Conservation (phyloP, 805 yeast species). For the Lachancea kluyveri region DNA sequence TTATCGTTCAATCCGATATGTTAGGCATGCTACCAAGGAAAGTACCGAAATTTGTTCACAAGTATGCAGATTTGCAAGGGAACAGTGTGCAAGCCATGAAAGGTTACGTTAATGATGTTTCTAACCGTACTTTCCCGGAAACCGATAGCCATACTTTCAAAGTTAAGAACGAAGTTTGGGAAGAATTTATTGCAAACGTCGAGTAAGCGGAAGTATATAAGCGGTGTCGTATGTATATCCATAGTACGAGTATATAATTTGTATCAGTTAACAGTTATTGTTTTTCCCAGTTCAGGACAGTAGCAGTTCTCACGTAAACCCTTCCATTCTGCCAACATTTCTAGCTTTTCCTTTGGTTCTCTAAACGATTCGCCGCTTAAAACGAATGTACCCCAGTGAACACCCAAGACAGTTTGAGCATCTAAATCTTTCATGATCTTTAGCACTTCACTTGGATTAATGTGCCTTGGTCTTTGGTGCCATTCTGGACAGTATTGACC, state of each 20-base stretch:
- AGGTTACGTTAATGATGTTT: conserved; percentile 56
- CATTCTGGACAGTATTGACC: conserved; percentile 94
- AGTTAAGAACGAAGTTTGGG: conserved; percentile 58
- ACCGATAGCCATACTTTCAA: conserved; percentile 56
- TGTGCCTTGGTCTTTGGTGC: conserved; percentile 90
- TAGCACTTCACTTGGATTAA: conserved; percentile 71
- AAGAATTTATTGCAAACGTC: conserved; percentile 33
- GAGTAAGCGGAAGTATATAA: conserved; percentile 6
- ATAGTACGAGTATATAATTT: background rate
- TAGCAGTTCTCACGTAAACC: conserved; percentile 34
- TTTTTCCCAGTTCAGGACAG: conserved; percentile 74
- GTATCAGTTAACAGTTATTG: conserved; percentile 24
- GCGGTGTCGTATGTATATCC: conserved; percentile 2
- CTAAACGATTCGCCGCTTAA: conserved; percentile 81
- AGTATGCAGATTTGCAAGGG: conserved; percentile 48
- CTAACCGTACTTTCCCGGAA: conserved; percentile 50
- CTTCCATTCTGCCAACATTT: conserved; percentile 39
- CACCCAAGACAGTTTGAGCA: conserved; percentile 67
- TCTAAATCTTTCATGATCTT: conserved; percentile 58
- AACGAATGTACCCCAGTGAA: conserved; percentile 96
- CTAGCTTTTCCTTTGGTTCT: conserved; percentile 68
- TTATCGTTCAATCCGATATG: conserved; percentile 78
- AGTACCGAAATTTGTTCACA: conserved; percentile 69
- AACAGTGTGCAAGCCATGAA: conserved; percentile 46
- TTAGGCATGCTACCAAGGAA: conserved; percentile 63